These are phyloP conservation scores for Aspergillus biplanus DNA, from an alignment of 495 filamentous ascomycete species.

Conservation along the genomic window DNA sequence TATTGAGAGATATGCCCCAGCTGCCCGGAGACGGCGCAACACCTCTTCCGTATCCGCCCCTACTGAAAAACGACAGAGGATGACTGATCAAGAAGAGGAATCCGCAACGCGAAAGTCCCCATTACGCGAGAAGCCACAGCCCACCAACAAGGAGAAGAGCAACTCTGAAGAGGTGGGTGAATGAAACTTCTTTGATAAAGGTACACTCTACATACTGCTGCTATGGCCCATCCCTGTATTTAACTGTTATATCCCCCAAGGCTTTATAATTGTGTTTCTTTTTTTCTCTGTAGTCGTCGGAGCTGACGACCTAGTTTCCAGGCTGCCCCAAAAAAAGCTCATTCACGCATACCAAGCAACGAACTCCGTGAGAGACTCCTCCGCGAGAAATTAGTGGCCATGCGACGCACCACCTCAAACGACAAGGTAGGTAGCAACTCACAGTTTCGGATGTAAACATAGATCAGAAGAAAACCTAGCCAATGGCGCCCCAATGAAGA, in stretches of 20 bases:
- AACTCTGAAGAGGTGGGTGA: constrained; percentile 55
- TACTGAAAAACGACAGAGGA: constrained; percentile 53
- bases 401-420: constrained; percentile 38
- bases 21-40: constrained; percentile 50
- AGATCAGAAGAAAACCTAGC: constrained; percentile 1
- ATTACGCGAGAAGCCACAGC: constrained; percentile 30
- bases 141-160: constrained; percentile 30
- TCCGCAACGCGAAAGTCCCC: constrained; percentile 53
- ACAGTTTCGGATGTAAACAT: constrained; percentile 1
- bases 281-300: not conserved
- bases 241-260: not conserved
- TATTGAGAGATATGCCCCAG: constrained; percentile 56
- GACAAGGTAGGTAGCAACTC: constrained; percentile 33
- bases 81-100: constrained; percentile 63
- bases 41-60: constrained; percentile 56
- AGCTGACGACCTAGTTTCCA: constrained; percentile 22
- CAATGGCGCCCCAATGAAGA: not conserved
- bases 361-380: constrained; percentile 68
- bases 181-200: constrained; percentile 32
- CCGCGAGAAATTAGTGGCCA: constrained; percentile 66
- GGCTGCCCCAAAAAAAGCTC: constrained; percentile 8
- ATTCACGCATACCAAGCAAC: constrained; percentile 44
- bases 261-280: not conserved
- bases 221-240: constrained; percentile 1
- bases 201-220: constrained; percentile 14